phyloP scores from a whole-genome alignment of 2,329 filamentous ascomycete genomes.

The Fusarium nisikadoi region DNA sequence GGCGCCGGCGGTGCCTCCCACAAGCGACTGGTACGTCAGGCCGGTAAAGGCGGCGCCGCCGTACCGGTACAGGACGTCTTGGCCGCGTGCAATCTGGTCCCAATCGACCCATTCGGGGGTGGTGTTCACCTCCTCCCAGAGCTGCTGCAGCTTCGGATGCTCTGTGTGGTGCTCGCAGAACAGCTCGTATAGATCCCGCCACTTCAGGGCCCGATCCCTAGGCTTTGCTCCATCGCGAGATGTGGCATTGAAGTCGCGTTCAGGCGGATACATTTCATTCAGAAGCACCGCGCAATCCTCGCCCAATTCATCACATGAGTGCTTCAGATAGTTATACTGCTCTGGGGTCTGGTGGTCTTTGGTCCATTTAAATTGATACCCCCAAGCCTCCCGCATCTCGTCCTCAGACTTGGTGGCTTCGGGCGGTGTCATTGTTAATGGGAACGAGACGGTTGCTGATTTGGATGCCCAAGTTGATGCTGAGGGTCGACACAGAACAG shows the following conservation, averaged over 20 bases:
- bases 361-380: not conserved
- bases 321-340: not conserved
- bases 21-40: not conserved
- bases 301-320: not conserved
- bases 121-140: not conserved
- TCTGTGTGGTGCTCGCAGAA: not conserved
- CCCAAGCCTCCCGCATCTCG: not conserved
- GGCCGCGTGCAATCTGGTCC: not conserved
- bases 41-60: accelerated
- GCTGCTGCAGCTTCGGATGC: not conserved
- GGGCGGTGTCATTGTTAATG: not conserved
- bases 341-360: not conserved
- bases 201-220: accelerated
- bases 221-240: accelerated
- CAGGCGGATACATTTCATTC: not conserved
- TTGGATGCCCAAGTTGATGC: not conserved
- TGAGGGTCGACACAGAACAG: accelerated
- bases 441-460: accelerated
- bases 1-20: not conserved
- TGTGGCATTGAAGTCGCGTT: accelerated
- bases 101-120: not conserved
- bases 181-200: not conserved
- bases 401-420: accelerated
- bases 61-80: not conserved
- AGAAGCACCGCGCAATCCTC: not conserved